Evolutionary conservation across 495 filamentous ascomycete species (phyloP).

Genomic region (Corynascus novoguineensis): DNA sequence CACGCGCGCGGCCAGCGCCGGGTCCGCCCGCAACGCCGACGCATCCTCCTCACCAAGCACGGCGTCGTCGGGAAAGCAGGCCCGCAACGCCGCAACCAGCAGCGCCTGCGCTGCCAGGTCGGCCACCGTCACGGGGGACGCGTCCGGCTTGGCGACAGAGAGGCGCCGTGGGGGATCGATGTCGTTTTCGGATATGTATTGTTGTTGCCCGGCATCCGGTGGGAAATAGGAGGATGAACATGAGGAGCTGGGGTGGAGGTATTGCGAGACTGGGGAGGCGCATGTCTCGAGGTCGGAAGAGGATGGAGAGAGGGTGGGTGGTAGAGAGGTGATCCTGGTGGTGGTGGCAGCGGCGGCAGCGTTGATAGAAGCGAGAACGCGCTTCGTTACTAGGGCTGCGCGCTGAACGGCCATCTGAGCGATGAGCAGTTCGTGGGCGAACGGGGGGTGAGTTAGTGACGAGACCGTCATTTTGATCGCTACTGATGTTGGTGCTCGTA

Average conservation of each 20-base stretch:
- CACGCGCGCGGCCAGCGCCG: constrained; percentile 40
- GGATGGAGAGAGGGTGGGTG: not conserved
- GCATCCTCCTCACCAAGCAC: constrained; percentile 54
- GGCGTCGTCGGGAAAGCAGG: constrained; percentile 44
- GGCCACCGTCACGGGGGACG: constrained; percentile 51
- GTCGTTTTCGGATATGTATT: not conserved
- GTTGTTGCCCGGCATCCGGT: not conserved
- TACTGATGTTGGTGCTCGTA: no score
- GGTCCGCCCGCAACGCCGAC: constrained; percentile 39
- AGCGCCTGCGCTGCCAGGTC: constrained; percentile 55
- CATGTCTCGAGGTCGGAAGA: not conserved
- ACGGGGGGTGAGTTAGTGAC: constrained; percentile 13
- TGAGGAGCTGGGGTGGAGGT: not conserved
- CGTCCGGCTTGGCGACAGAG: constrained; percentile 46
- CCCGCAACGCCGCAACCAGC: constrained; percentile 49
- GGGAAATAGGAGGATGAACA: not conserved
- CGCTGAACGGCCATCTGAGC: constrained; percentile 51
- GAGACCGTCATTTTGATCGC: constrained; percentile 10
- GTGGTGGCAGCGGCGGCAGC: not conserved
- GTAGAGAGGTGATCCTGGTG: not conserved
- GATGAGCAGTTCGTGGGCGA: constrained; percentile 45
- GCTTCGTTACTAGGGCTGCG: constrained; percentile 49
- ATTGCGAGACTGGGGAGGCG: not conserved
- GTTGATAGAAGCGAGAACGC: constrained; percentile 43
- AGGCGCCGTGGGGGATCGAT: not conserved